Evolutionary conservation across 1,284 basidiomycete genomes (phyloP).

Genomic region (Boletellus deceptivus): DNA sequence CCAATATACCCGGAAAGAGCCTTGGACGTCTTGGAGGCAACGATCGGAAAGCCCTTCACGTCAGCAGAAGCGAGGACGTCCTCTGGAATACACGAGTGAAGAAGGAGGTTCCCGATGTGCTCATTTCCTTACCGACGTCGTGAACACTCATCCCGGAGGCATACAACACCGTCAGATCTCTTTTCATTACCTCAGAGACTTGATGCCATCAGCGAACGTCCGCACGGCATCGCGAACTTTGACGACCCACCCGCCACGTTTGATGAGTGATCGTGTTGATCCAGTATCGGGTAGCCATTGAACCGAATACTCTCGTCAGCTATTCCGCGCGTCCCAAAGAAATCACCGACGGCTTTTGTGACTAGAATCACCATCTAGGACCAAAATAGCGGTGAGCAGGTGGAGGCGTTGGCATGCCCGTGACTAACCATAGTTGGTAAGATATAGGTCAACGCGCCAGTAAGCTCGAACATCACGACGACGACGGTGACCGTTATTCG

Average conservation of each 20-base stretch:
- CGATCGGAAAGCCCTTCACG: conserved; percentile 92
- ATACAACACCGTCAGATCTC: conserved; percentile 70
- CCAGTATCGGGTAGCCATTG: conserved; percentile 95
- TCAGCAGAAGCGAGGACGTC: conserved; percentile 63
- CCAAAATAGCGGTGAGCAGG: conserved; percentile 3
- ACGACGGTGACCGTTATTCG: conserved; percentile 97
- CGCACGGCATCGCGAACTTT: neutral
- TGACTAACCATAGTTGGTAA: conserved; percentile 90
- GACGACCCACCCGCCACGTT: conserved; percentile 71
- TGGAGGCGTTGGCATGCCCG: neutral
- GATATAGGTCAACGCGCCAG: conserved; percentile 96
- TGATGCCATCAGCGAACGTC: conserved; percentile 30
- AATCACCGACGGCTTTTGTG: conserved; percentile 97
- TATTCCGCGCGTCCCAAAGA: conserved; percentile 89
- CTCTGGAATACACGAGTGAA: conserved; percentile 44
- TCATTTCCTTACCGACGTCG: conserved; percentile 65
- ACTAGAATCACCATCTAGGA: conserved; percentile 89
- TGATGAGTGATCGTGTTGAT: conserved; percentile 89
- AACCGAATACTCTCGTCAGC: conserved; percentile 97
- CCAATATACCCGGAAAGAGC: conserved; percentile 88
- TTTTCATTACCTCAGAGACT: conserved; percentile 88
- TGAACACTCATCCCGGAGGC: conserved; percentile 74
- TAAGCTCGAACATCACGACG: conserved; percentile 98
- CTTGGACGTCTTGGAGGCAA: conserved; percentile 50
- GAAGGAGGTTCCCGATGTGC: neutral